Evolutionary conservation across 2,329 filamentous ascomycete species (phyloP), one percentile per base, ranked within the genome.

Genomic region (Phoma sp.): DNA sequence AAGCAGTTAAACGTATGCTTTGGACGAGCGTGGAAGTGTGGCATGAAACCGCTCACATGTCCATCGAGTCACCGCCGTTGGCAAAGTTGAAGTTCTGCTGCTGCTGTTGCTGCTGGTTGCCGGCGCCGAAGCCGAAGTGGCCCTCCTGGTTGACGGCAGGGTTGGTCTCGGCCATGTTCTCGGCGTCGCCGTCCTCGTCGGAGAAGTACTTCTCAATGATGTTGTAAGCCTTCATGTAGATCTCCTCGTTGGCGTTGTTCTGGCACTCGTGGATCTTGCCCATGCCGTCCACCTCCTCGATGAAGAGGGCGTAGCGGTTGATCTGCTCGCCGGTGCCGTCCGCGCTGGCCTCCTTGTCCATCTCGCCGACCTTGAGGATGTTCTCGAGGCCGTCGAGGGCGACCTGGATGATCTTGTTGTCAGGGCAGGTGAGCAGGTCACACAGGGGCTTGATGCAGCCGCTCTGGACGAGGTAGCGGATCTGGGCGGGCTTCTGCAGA

Each of bases 161-260:
- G 58, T 85, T 89, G 77, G 92, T 85, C 70, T 96, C 91, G 60
- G 92, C 91, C 66, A 92, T 92, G 69, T 74, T 74, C 63, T 93
- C 92, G 41, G 80, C 86, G 60, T 84, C 85, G 74, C 96, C 95
- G 51, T 98, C 95, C 67, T 99, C 95, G 72, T 99, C 95, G 0
- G 93, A 97, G 82, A 99, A 99, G 85, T 99, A 99, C 83, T 97
- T 97, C 85, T 99, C 95, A 67, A 99, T 99, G 79, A 99, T 99
- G 85, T 96, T 98, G 85, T 98, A 99, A 0, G 95, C 95, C 87
- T 99, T 99, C 94, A 99, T 98, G 85, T 99, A 99, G 69, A 99
- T 99, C 81, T 99, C 95, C 81, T 99, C 95, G 80, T 99, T 99
- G 82, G 94, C 94, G 72, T 99, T 99, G 83, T 96, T 97, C 84